Evolutionary conservation across 2,329 filamentous ascomycete species (phyloP).

Genomic region (Colletotrichum ledebouriae): DNA sequence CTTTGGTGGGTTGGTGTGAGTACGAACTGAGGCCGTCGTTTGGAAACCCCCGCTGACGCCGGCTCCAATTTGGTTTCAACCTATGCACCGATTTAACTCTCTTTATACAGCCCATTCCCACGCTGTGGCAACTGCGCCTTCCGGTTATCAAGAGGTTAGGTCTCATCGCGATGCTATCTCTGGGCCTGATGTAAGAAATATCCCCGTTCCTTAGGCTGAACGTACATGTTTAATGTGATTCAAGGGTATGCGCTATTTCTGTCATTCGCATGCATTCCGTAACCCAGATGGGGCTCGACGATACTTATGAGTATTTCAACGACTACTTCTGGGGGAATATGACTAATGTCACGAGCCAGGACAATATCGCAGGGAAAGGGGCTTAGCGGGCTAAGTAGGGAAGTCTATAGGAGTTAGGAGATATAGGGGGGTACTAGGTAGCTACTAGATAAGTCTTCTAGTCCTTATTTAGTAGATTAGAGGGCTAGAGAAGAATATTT

Average conservation of each 20-base stretch:
- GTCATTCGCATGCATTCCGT: constrained; percentile 47
- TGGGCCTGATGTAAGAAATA: constrained; percentile 44
- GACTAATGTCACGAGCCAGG: too few relatives aligned
- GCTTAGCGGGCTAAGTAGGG: too few relatives aligned
- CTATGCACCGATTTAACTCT: constrained; percentile 53
- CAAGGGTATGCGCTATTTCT: constrained; percentile 45
- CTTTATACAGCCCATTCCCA: constrained; percentile 54
- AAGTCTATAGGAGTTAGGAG: too few relatives aligned
- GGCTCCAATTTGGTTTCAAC: constrained; percentile 49
- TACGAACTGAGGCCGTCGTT: neutral
- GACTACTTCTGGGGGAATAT: too few relatives aligned
- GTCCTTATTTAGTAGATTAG: too few relatives aligned
- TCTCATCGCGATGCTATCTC: constrained; percentile 46
- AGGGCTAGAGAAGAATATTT: too few relatives aligned
- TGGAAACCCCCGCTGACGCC: neutral
- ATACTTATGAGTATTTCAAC: constrained; percentile 42
- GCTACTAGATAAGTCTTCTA: too few relatives aligned
- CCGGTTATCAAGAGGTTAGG: constrained; percentile 46
- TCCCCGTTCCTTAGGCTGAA: neutral
- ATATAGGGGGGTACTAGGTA: too few relatives aligned
- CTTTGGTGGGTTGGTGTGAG: constrained; percentile 52
- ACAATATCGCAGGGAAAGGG: too few relatives aligned
- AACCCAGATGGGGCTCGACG: constrained; percentile 44
- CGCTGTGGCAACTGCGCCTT: constrained; percentile 52
- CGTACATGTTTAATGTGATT: neutral